Evolutionary conservation across 495 filamentous ascomycete genomes (phyloP), one percentile per base, ranked within the genome.

Genomic region (Penicillium canariense): DNA sequence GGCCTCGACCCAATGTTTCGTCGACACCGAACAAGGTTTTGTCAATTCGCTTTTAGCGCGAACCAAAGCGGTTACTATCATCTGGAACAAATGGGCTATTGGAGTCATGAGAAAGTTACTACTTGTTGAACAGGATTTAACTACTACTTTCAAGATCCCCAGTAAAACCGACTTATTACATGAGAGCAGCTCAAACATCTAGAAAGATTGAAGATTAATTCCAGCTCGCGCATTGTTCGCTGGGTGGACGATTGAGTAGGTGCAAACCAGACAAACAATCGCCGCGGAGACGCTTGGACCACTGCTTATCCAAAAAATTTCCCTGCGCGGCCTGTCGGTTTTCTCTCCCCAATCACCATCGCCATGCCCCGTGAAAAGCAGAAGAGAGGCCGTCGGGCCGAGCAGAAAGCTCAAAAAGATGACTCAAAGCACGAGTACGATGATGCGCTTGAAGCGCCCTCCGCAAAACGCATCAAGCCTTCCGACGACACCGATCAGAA

Each of bases 371-470:
- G 75, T 42, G 85, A 86, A 70, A 75, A 84, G 59, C 83, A 85
- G 63, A 86, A 85, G 62, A 81, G 87, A 68, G 86, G 87, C 40
- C 82, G 86, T 50, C 76, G 86, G 54, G 84, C 79, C 38, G 77
- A 83, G 52, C 80, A 82, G 15, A 76, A 75, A 32, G 49, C 70
- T 45, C 61, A 71, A 30, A 72, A 75, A 23, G 77, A 77, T 22
- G 73, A 77, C 27, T 51, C 67, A 8, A 74, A 76, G 51, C 62
- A 76, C 52, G 69, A 73, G 52, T 64, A 69, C 43, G 78, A 78
- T 32, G 75, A 80, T 44, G 63, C 57, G 1, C 27, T 58, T 51
- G 77, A 77, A 57, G 69, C 66, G 14, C 68, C 67, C 23, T 59
- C 56, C 17, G 59, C 68, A 17, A 77, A 74, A 59, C 69, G 75